phyloP scores from a whole-genome alignment of 1,284 basidiomycete species.

The Garcileccinum viscosum region DNA sequence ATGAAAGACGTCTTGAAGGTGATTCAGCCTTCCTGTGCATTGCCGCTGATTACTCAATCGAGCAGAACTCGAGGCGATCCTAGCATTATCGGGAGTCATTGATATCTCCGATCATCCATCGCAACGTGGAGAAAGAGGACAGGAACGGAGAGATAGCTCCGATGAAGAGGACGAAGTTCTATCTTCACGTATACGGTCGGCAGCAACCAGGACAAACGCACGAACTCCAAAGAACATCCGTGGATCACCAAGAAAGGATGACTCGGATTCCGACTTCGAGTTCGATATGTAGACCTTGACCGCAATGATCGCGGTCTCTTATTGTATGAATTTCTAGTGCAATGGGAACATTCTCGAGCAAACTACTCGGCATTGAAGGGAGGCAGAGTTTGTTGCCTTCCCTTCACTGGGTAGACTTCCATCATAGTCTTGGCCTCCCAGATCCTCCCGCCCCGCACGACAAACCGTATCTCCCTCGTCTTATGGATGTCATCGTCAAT shows the following conservation, averaged over 20 bases:
- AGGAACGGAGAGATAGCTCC: constrained; percentile 41
- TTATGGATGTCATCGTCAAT: constrained; percentile 56
- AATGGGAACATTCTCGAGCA: not conserved
- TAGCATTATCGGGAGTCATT: constrained; percentile 67
- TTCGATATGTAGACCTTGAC: constrained; percentile 30
- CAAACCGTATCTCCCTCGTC: constrained; percentile 57
- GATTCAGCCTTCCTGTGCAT: constrained; percentile 20
- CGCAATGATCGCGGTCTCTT: not conserved
- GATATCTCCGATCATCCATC: constrained; percentile 53
- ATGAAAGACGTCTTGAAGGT: constrained; percentile 85
- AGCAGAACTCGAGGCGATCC: constrained; percentile 73
- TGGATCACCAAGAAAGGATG: constrained; percentile 52
- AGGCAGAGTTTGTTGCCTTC: constrained; percentile 58
- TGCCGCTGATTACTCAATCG: constrained; percentile 4
- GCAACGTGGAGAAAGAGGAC: constrained; percentile 27
- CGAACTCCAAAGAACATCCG: constrained; percentile 63
- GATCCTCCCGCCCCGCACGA: constrained; percentile 67
- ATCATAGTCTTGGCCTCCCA: constrained; percentile 71
- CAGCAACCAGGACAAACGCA: constrained; percentile 61
- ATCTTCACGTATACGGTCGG: constrained; percentile 59
- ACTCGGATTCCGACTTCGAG: constrained; percentile 64
- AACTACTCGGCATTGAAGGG: constrained; percentile 63
- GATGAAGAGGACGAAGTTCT: constrained; percentile 54
- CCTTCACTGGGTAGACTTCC: constrained; percentile 71
- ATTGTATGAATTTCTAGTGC: not conserved